Percentiles rank a stretch among this genome's conserved stretches.
These are phyloP conservation scores for Sugiyamaella novakii DNA, from an alignment of 1,139 yeast species.

Conservation along the genomic window DNA sequence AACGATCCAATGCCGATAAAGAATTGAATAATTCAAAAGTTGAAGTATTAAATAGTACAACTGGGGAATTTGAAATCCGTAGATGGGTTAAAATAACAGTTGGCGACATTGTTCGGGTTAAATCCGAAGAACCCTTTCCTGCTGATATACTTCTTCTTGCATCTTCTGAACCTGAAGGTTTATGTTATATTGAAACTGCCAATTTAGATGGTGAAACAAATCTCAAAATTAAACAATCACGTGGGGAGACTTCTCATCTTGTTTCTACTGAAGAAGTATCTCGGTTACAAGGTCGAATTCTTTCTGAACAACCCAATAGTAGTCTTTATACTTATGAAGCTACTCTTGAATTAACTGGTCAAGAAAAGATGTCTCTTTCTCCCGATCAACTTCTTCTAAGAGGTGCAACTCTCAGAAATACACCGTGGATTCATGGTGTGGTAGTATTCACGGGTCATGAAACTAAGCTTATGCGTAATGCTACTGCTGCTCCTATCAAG, in stretches of 20 bases:
- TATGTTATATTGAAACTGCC: conserved; percentile 96
- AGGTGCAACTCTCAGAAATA: conserved; percentile 94
- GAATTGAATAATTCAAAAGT: conserved; percentile 83
- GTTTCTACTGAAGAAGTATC: conserved; percentile 69
- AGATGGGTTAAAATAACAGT: conserved; percentile 89
- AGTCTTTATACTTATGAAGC: conserved; percentile 96
- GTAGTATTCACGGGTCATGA: conserved; percentile 98
- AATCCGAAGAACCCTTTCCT: conserved; percentile 89
- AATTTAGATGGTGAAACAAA: conserved; percentile 98
- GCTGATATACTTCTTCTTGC: conserved; percentile 85
- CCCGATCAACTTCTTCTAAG: conserved; percentile 91
- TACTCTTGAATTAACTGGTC: conserved; percentile 61
- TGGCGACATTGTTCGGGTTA: conserved; percentile 86
- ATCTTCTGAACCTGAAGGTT: conserved; percentile 97
- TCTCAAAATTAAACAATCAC: conserved; percentile 88
- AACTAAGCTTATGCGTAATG: conserved; percentile 96
- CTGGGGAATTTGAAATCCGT: conserved; percentile 61
- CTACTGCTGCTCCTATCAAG: conserved; percentile 97
- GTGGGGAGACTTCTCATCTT: conserved; percentile 71
- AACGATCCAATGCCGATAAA: conserved; percentile 84
- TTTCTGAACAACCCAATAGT: conserved; percentile 93
- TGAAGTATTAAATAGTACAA: conserved; percentile 62
- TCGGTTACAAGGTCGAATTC: conserved; percentile 55
- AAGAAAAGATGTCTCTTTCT: conserved; percentile 61
- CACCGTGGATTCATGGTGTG: conserved; percentile 93